Evolutionary conservation across 2,329 filamentous ascomycete species (phyloP).

Genomic region (Aspergillus piperis): DNA sequence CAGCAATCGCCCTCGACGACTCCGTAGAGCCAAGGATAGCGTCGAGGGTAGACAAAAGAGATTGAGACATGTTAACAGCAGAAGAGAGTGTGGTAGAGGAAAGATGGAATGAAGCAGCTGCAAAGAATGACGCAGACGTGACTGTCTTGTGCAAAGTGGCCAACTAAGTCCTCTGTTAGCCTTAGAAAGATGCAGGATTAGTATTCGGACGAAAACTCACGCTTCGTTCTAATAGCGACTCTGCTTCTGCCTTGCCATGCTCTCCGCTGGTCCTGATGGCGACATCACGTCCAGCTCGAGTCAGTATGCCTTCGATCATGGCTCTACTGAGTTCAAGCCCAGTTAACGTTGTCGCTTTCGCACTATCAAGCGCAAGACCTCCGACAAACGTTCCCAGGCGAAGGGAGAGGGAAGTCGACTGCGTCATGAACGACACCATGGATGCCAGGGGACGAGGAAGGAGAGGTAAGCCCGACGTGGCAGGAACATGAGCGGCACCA

Average conservation of each 20-base stretch:
- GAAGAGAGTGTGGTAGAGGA: slow-evolving; percentile 48
- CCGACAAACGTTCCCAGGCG: slow-evolving; percentile 48
- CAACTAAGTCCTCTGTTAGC: slow-evolving; percentile 35
- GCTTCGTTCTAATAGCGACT: slow-evolving; percentile 48
- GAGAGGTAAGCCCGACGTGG: slow-evolving; percentile 39
- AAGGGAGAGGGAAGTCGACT: slow-evolving; percentile 48
- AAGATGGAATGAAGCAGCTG: slow-evolving; percentile 49
- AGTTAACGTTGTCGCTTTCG: slow-evolving; percentile 47
- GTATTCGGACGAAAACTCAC: slow-evolving; percentile 32
- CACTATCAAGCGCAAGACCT: slow-evolving; percentile 46
- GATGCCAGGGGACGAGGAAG: slow-evolving; percentile 48
- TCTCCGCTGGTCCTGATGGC: slow-evolving; percentile 51
- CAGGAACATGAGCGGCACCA: slow-evolving; percentile 26
- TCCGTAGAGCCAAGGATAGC: slow-evolving; percentile 52
- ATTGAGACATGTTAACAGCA: slow-evolving; percentile 45
- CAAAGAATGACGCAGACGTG: slow-evolving; percentile 50
- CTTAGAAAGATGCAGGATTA: slow-evolving; percentile 3
- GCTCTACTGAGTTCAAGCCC: slow-evolving; percentile 48
- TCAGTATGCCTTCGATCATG: slow-evolving; percentile 47
- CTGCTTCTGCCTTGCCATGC: slow-evolving; percentile 44
- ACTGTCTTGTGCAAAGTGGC: slow-evolving; percentile 47
- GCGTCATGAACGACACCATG: slow-evolving; percentile 45
- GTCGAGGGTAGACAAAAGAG: slow-evolving; percentile 48
- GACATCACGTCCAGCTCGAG: slow-evolving; percentile 48
- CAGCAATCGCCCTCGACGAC: slow-evolving; percentile 50